phyloP scores from a whole-genome alignment of 2,329 filamentous ascomycete genomes.

The Plenodomus tracheiphilus region DNA sequence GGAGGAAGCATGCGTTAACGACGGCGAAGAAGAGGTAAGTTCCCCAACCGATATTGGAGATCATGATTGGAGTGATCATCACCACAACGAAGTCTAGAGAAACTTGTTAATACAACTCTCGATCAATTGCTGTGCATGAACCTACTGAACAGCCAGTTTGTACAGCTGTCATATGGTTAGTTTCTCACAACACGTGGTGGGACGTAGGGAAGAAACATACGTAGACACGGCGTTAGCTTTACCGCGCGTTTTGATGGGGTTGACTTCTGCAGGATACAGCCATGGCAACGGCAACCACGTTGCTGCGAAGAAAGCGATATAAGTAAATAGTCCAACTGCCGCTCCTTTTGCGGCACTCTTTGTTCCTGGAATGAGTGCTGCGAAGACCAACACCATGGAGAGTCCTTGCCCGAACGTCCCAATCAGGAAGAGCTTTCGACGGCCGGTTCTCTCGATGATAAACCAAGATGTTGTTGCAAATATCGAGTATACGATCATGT shows the following conservation, averaged over 20 bases:
- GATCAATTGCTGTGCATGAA: too few species aligned
- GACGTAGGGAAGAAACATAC: constrained; percentile 10
- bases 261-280: constrained; percentile 55
- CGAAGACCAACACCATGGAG: constrained; percentile 55
- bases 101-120: constrained; percentile 49
- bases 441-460: constrained; percentile 64
- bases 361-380: constrained; percentile 41
- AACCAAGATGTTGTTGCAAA: constrained; percentile 65
- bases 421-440: constrained; percentile 48
- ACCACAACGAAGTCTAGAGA: constrained; percentile 53
- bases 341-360: constrained; percentile 48
- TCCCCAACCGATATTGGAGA: constrained; percentile 39
- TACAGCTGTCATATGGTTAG: too few species aligned
- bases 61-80: constrained; percentile 45
- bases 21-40: constrained; percentile 53
- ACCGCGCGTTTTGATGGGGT: constrained; percentile 56
- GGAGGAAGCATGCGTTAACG: constrained; percentile 55
- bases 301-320: constrained; percentile 68
- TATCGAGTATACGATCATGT: constrained; percentile 60
- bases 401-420: constrained; percentile 56
- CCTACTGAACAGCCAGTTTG: too few species aligned
- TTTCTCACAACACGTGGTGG: too few species aligned
- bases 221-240: constrained; percentile 59
- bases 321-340: constrained; percentile 65
- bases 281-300: constrained; percentile 66